Evolutionary conservation across 192 early-diverging fungal species (phyloP).

Genomic region (Cetraspora pellucida): DNA sequence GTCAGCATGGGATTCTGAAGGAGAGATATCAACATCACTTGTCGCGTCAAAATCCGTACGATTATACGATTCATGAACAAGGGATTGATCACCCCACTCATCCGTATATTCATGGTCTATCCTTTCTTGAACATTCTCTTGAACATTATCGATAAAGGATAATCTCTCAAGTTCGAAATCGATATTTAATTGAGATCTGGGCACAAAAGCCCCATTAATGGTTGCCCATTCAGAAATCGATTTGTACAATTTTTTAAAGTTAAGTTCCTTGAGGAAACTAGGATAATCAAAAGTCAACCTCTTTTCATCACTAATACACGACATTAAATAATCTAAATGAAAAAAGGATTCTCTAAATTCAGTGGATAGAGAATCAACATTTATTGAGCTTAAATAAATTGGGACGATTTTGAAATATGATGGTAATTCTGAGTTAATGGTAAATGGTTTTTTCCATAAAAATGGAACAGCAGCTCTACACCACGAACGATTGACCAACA

Average conservation of each 20-base stretch:
- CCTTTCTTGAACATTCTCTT: not conserved
- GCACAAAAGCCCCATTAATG: not conserved
- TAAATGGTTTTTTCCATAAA: slow-evolving; percentile 29
- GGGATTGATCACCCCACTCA: not conserved
- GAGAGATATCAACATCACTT: not conserved
- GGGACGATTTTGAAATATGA: slow-evolving; percentile 11
- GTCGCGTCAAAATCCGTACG: not conserved
- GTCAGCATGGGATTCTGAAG: not conserved
- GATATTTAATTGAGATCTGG: not conserved
- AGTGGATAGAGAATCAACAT: not conserved
- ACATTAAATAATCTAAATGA: not conserved
- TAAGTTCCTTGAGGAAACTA: slow-evolving; percentile 11
- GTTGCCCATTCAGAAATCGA: not conserved
- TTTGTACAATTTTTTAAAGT: slow-evolving; percentile 28
- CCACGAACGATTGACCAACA: slow-evolving; percentile 20
- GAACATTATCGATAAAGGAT: not conserved
- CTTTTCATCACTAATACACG: not conserved
- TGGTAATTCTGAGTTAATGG: not conserved
- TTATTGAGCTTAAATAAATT: slow-evolving; percentile 7
- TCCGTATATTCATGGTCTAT: not conserved
- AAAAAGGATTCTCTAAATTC: not conserved
- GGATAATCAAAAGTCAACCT: slow-evolving; percentile 8
- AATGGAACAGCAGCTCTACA: slow-evolving; percentile 11
- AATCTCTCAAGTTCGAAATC: slow-evolving; percentile 1
- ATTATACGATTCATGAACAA: not conserved